Evolutionary conservation across 139 green algal genomes (phyloP), one percentile per base, ranked within the genome.

Genomic region (Desmodesmus armatus): DNA sequence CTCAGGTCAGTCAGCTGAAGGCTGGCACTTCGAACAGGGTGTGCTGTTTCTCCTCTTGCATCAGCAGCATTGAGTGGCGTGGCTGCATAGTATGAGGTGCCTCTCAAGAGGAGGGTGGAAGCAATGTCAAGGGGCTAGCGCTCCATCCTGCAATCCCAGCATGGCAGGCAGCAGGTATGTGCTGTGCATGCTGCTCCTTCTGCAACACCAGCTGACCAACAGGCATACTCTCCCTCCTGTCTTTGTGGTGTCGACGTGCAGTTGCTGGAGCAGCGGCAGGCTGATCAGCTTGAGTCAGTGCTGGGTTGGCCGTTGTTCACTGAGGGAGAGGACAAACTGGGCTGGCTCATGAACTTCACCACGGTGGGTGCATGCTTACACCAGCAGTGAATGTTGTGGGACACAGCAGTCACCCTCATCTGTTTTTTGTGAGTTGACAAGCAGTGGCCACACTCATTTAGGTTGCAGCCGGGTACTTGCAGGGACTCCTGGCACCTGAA

Each of bases 321-420:
- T 2, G 89, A 94, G 13, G 95, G 93, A 0, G 69, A 63, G 9
- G 90, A 94, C 63, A 88, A 90, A 2, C 90, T 99, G 35, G 97
- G 96, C 43, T 99, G 97, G 97, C 93, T 99, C 19, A 90, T 99
- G 65, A 99, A 98, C 89, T 90, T 98, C 47, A 95, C 92, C 27
- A 86, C 91, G 75, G 95, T 97, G 66, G 73, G 93, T 5, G 17
- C 3, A 2, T 72, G 63, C 29, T 44, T 72, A 17, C 21, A 3
- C 3, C 55, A 65, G 55, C 23, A 35, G 6, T 5, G 55, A 23
- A 33, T 65, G 55, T 21, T 33, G 15, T 27, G 31, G 17, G 6
- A 33, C 55, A 65, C 31, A n/a, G n/a, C n/a, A n/a, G n/a, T n/a
- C n/a, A n/a, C n/a, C n/a, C n/a, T n/a, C n/a, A n/a, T n/a, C n/a